phyloP scores from a whole-genome alignment of 2,329 filamentous ascomycete species.

The Aspergillus oerlinghausenensis region DNA sequence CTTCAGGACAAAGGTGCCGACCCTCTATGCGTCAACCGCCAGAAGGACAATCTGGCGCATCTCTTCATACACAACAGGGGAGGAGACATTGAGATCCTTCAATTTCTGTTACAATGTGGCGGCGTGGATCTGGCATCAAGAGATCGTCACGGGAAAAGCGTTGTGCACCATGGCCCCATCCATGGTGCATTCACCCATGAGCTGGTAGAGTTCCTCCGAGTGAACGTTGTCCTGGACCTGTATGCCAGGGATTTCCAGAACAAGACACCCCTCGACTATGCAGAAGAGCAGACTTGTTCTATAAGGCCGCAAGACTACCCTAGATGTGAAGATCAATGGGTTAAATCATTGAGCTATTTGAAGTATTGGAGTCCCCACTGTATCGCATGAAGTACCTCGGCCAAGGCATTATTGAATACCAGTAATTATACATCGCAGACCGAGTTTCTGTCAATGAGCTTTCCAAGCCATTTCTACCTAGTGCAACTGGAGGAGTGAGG shows the following conservation, averaged over 20 bases:
- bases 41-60: slow-evolving; percentile 8
- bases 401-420: no score
- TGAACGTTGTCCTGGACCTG: slow-evolving; percentile 3
- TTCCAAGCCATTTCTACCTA: no score
- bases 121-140: slow-evolving; percentile 9
- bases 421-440: no score
- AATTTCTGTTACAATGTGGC: slow-evolving; percentile 5
- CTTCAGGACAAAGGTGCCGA: slow-evolving; percentile 6
- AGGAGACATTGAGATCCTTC: slow-evolving; percentile 7
- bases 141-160: slow-evolving; percentile 9
- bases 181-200: slow-evolving; percentile 13
- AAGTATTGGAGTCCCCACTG: no score
- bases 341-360: no score
- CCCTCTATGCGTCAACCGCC: slow-evolving; percentile 7
- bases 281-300: slow-evolving; percentile 6
- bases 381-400: no score
- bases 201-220: slow-evolving; percentile 7
- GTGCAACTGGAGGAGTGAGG: no score
- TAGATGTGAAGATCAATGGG: no score
- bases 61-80: slow-evolving; percentile 11
- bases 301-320: no score
- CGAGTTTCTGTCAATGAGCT: no score
- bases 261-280: slow-evolving; percentile 16
- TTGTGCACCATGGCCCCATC: slow-evolving; percentile 15
- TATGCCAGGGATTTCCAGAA: slow-evolving; percentile 4